Base-by-base conservation (phyloP, 345 rosid genomes). In the Trapa bicornis region DNA sequence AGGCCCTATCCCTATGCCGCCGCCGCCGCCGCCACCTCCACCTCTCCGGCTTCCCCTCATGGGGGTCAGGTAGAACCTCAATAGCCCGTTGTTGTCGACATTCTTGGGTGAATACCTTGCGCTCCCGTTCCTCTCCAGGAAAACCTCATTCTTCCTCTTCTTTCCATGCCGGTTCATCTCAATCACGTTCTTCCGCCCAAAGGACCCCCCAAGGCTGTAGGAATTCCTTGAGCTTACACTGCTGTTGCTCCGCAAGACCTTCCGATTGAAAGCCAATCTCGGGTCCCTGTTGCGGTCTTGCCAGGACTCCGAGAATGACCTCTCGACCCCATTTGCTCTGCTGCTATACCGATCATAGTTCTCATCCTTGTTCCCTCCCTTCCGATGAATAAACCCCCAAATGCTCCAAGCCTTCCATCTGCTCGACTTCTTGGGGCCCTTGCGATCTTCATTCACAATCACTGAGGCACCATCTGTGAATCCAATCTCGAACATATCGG, bases 211-310 rank as follows among this genome's bases (percentile, higher is more conserved):
- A 14, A 75, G 74, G 74, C 71, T 75, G 17, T 76, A 73, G 0
- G 96, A 83, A 69, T 84, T 91, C 80, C 99, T 86, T 88, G 93
- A 94, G 75, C 97, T 94, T 53, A 89, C 90, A 69, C 96, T 95
- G 84, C 96, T 95, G 68, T 86, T 94, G 75, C 99, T 95, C 75
- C 99, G 83, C 68, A 82, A 63, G 65, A 91, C 65, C 86, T 83
- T 95, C 1, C 96, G 89, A 67, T 85, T 86, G 66, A 87, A 86
- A 50, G 83, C 92, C 47, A 75, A 83, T 69, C 83, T 78, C 0
- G 65, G 61, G 15, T 85, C 96, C 61, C 84, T 94, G 64, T 86
- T 80, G 74, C 89, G 70, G 65, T 88, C 96, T 50, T 81, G 96
- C 99, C 99, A 94, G 1, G 97, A 83, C 78, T 92, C 95, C 1